Percentiles rank a stretch among this genome's conserved stretches.
phyloP scores from a whole-genome alignment of 768 basidiomycete species.

The Trametes cingulata region DNA sequence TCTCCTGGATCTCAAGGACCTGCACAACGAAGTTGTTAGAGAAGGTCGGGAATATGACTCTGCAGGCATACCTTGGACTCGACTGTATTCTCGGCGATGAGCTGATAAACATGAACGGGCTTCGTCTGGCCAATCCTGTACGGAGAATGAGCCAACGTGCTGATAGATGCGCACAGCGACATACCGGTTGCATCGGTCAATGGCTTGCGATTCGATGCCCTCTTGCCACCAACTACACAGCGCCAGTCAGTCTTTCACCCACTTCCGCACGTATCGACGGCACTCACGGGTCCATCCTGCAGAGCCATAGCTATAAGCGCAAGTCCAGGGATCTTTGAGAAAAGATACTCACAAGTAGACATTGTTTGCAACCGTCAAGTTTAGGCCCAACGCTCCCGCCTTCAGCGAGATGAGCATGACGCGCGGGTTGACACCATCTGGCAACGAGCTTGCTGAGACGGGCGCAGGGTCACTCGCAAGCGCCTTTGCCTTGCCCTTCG shows the following conservation, averaged over 20 bases:
- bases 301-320: constrained; percentile 4
- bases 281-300: constrained; percentile 82
- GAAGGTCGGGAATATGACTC: background rate
- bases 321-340: background rate
- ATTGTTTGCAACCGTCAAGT: constrained; percentile 88
- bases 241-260: background rate
- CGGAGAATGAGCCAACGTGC: background rate
- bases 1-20: constrained; percentile 85
- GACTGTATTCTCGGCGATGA: constrained; percentile 88
- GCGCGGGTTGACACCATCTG: constrained; percentile 53
- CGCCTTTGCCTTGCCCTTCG: constrained; percentile 34
- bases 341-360: constrained; percentile 66
- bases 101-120: constrained; percentile 82
- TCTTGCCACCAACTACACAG: constrained; percentile 82
- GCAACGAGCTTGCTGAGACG: background rate
- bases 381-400: constrained; percentile 80
- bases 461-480: constrained; percentile 30
- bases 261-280: constrained; percentile 1
- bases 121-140: constrained; percentile 77
- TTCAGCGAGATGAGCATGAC: constrained; percentile 90
- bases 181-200: constrained; percentile 75
- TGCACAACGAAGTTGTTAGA: constrained; percentile 15
- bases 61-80: constrained; percentile 66
- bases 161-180: background rate
- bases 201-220: constrained; percentile 83